Base-by-base conservation (phyloP, 78 protist species). In the Chrysochromulina tobinii region DNA sequence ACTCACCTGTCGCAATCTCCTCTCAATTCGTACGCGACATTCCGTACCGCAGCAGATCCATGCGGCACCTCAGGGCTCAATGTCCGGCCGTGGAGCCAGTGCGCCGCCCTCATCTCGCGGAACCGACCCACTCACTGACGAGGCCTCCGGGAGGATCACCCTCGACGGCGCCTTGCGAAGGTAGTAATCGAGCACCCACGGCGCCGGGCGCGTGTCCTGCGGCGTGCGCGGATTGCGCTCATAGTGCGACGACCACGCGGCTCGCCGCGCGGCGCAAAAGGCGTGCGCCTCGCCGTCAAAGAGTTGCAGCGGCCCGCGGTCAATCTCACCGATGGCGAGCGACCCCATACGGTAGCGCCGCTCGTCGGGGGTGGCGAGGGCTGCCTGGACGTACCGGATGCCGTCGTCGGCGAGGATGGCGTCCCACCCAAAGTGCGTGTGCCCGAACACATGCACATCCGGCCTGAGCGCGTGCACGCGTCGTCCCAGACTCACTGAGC, bases 391-490 rank as follows among this genome's bases (percentile, higher is more conserved):
- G 83, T 75, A 75, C 58, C 83, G 54, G 25, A 75, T 57, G 83
- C 57, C 83, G 8, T 50, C 83, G n/a, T 50, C 23, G 11, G 3
- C 12, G 3, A 21, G 18, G 38, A 38, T 38, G 64, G 23, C 64
- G 57, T 75, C 83, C 83, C 83, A 75, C 23, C 83, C 83, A 12
- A 75, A 75, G 57, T 75, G 83, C n/a, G 83, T 75, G 83, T 75
- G 83, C 23, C 83, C 83, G 57, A 75, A 75, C 11, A 75, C 83
- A 23, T 75, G 83, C 18, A 50, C 27, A 23, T 75, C n/a, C 51
- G 83, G 83, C 23, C 57, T 12, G n/a, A 75, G 15, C 50, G 87
- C 6, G 38, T 8, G 8, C 23, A 79, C 27, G 21, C 61, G 87
- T 20, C 27, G 14, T 11, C 61, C 87, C 20, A 79, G 61, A 3